Evolutionary conservation across 768 basidiomycete genomes (phyloP), one percentile per base, ranked within the genome.

Genomic region (Russula griseocarnosa): DNA sequence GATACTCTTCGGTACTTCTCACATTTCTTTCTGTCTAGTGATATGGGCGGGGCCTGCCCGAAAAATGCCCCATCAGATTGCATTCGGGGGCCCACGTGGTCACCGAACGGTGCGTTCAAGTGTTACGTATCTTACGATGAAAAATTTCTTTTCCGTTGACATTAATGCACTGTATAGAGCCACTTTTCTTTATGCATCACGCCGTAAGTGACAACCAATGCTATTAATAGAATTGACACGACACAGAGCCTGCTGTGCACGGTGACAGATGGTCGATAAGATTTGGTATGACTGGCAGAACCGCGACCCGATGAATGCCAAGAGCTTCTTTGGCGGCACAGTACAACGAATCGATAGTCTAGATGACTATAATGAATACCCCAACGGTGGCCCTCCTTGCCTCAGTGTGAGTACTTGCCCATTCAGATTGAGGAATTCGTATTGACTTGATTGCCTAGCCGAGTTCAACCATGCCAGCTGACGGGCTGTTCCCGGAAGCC

Each of bases 261-360:
- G 38, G 3, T 24, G n/a, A 32, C 58, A 72, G 73, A 76, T 74
- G 74, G 67, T 77, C 50, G 76, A 76, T 66, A 75, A 75, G 62
- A 58, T 76, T 11, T 77, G 76, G 76, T 75, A 47, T 58, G 72
- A 76, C 51, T 76, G 76, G 76, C 76, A 77, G 54, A 58, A 63
- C 54, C 59, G 58, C 11, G 51, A 73, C 55, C 32, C 65, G 0
- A 55, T 46, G 8, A 76, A 73, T 66, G 63, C 58, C 55, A 58
- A 65, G 51, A 70, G 71, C 32, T 77, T 70, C 62, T 65, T 66
- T 22, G 76, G 76, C 55, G 76, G 76, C 8, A 70, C 73, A 8
- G 70, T 73, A 8, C 68, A 75, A 56, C n/a, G n/a, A n/a, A n/a
- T n/a, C n/a, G n/a, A n/a, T n/a, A 69, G 69, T 40, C 24, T 74